phyloP scores from a whole-genome alignment of 331 rosid species.

The Phaseolus coccineus region DNA sequence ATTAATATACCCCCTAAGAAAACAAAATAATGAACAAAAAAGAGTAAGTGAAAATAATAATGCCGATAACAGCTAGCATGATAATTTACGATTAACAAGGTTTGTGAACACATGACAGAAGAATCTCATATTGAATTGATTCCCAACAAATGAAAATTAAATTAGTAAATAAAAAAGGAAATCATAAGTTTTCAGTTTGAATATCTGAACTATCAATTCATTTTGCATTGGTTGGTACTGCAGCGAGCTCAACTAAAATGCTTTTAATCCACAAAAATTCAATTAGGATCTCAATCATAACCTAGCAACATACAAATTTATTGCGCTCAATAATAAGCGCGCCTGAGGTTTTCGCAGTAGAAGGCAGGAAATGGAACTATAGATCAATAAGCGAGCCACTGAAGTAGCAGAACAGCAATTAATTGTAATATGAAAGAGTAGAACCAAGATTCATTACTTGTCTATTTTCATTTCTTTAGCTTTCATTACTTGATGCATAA shows the following conservation, averaged over 20 bases:
- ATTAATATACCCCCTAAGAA: conserved; percentile 19
- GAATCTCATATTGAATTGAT: conserved; percentile 20
- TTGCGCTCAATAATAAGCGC: neutral
- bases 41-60: conserved; percentile 18
- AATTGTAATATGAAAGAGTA: conserved; percentile 28
- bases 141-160: conserved; percentile 17
- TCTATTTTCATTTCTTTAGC: conserved; percentile 94
- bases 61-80: conserved; percentile 26
- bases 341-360: conserved; percentile 14
- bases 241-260: neutral
- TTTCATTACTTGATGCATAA: conserved; percentile 71
- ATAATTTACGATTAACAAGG: conserved; percentile 18
- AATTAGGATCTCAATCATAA: conserved; percentile 25
- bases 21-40: neutral
- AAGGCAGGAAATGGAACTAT: conserved; percentile 19
- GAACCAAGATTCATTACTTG: conserved; percentile 58
- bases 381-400: conserved; percentile 12
- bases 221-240: neutral
- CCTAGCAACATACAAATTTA: neutral
- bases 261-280: neutral
- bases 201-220: conserved; percentile 21
- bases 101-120: conserved; percentile 17
- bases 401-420: conserved; percentile 16
- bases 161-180: conserved; percentile 23
- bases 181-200: conserved; percentile 23